Evolutionary conservation across 2,329 filamentous ascomycete genomes (phyloP).

Genomic region (Chrysoporthe puriensis): DNA sequence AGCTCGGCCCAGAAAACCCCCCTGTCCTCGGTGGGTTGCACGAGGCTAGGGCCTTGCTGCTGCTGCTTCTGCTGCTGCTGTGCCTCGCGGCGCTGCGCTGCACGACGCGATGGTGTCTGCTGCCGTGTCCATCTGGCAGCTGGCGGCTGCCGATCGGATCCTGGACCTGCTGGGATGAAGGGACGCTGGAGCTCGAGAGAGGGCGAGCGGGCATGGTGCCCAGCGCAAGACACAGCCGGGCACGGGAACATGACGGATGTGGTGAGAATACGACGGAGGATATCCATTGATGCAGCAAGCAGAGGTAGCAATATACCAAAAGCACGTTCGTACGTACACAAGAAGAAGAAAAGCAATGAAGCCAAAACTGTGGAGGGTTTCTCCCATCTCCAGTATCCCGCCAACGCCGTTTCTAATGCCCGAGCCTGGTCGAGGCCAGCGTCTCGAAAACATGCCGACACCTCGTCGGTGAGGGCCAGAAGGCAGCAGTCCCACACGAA

Average conservation of each 20-base stretch:
- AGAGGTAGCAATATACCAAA: conserved; percentile 5
- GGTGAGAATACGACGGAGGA: neutral
- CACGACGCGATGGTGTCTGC: conserved; percentile 4
- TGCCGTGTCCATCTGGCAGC: conserved; percentile 5
- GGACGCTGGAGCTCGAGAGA: neutral
- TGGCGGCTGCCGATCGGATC: neutral
- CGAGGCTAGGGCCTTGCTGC: neutral
- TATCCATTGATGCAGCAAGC: conserved; percentile 7
- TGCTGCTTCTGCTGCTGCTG: neutral
- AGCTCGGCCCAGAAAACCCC: too few species aligned
- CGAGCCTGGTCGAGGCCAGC: neutral
- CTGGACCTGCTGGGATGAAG: neutral
- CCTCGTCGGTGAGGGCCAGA: neutral
- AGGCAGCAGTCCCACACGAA: conserved; percentile 1
- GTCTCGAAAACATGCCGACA: neutral
- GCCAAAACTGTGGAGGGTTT: neutral
- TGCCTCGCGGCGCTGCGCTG: neutral
- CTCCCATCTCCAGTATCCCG: neutral
- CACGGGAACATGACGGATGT: neutral
- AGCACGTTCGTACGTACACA: conserved; percentile 8
- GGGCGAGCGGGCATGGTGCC: neutral
- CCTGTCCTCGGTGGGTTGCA: neutral
- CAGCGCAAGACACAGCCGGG: too few species aligned
- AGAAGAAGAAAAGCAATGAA: conserved; percentile 7
- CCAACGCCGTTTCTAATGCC: conserved; percentile 15